Evolutionary conservation across 169 alveolate species (phyloP), one percentile per base, ranked within the genome.

Genomic region (Cryptosporidium muris): DNA sequence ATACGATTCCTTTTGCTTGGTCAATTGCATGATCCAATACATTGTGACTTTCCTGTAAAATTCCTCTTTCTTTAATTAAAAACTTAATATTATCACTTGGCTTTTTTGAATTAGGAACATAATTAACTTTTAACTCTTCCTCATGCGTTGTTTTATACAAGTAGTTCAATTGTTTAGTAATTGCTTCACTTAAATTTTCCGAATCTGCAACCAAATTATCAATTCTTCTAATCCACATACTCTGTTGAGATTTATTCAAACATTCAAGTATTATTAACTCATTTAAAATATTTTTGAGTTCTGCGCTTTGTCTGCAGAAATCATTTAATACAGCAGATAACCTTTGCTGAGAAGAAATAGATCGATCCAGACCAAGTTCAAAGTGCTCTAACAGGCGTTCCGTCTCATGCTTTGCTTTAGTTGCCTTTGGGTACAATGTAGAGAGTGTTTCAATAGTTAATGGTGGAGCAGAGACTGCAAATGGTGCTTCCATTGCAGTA

Each of bases 291-390:
- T 37, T 54, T 14, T 56, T 58, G 25, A 74, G 25, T 49, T 74
- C 85, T 2, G 85, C 60, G 16, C 54, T 68, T 42, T 74, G 85
- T 38, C 85, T 54, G 36, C 74, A 74, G 45, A 74, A 74, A n/a
- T 74, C 85, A 58, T 74, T 74, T 12, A 74, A 63, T 4, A 74
- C 49, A 1, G 85, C 85, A 9, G 85, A 74, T 34, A 74, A 25
- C 48, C 85, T 74, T 37, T 74, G 85, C 40, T 74, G 85, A 12
- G 60, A 45, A 11, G 85, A 54, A 25, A 74, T 74, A 12, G 85
- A 74, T 58, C 85, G 85, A 74, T 74, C 85, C 16, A 74, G 7
- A 43, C 85, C 85, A 34, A 74, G 47, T 64, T 74, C 85, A 60
- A 74, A 74, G 43, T 74, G 66, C 60, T 74, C 85, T 12, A 74